Conservation (phyloP, 306 rosid genomes). For the Alnus rubra region DNA sequence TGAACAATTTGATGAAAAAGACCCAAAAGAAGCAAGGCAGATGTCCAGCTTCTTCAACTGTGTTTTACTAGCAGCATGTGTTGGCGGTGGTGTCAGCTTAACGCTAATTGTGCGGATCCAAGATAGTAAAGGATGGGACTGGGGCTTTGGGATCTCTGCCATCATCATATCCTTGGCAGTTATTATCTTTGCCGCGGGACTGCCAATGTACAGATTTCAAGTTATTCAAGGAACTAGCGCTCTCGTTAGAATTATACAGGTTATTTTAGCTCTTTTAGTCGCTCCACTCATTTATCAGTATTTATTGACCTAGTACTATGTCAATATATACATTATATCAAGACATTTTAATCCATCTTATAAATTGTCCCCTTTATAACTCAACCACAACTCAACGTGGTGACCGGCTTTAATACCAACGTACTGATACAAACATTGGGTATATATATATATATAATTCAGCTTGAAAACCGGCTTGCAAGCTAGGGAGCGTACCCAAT, state of each 20-base stretch:
- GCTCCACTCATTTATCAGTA: no score
- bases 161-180: constrained; percentile 50
- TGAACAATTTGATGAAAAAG: constrained; percentile 78
- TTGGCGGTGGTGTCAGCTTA: constrained; percentile 69
- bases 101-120: constrained; percentile 78
- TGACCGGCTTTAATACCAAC: no score
- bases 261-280: not conserved
- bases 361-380: no score
- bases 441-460: no score
- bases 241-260: constrained; percentile 66
- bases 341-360: no score
- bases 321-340: no score
- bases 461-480: no score
- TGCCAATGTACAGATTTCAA: constrained; percentile 74
- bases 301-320: no score
- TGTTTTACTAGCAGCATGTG: constrained; percentile 61
- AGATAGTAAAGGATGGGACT: constrained; percentile 81
- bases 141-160: constrained; percentile 73
- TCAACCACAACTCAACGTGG: no score
- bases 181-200: constrained; percentile 51
- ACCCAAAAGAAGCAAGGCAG: constrained; percentile 61
- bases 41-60: constrained; percentile 82
- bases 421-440: no score
- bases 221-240: constrained; percentile 52
- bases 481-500: no score